These are phyloP conservation scores for Mycosphaerelloides madeirae DNA, from an alignment of 2,329 filamentous ascomycete genomes.

Conservation along the genomic window DNA sequence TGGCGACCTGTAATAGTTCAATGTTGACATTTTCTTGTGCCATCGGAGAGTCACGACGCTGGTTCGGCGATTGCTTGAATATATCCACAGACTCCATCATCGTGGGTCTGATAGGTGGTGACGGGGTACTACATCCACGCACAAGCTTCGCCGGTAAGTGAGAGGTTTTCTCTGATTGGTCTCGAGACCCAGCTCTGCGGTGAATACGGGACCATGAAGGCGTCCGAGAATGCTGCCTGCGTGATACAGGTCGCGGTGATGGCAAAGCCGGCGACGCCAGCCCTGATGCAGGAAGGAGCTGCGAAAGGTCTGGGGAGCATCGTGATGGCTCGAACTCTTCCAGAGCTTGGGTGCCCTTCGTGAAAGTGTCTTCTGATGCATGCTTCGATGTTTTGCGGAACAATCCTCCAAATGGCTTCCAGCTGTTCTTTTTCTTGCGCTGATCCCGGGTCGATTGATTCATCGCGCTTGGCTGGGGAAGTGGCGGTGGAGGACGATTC, in stretches of 20 bases:
- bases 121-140: slow-evolving; percentile 1
- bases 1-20: not conserved
- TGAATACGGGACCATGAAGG: not conserved
- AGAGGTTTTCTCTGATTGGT: not conserved
- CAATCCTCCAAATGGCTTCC: slow-evolving; percentile 25
- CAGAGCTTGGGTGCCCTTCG: slow-evolving; percentile 10
- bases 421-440: slow-evolving; percentile 27
- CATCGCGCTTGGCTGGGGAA: not conserved
- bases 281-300: slow-evolving; percentile 1
- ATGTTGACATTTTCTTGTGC: not conserved
- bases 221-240: slow-evolving; percentile 1
- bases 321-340: slow-evolving; percentile 9
- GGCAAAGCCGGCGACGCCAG: slow-evolving; percentile 5
- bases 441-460: slow-evolving; percentile 3
- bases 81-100: slow-evolving; percentile 12
- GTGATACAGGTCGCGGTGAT: not conserved
- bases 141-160: slow-evolving; percentile 4
- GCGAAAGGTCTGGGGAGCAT: slow-evolving; percentile 1
- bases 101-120: not conserved
- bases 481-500: slow-evolving; percentile 4
- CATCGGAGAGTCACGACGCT: slow-evolving; percentile 14
- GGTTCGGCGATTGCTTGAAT: slow-evolving; percentile 5
- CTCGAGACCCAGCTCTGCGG: slow-evolving; percentile 1
- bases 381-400: slow-evolving; percentile 22
- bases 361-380: slow-evolving; percentile 3